Base-by-base conservation (phyloP, 106 monocot species). In the Platanthera zijinensis region DNA sequence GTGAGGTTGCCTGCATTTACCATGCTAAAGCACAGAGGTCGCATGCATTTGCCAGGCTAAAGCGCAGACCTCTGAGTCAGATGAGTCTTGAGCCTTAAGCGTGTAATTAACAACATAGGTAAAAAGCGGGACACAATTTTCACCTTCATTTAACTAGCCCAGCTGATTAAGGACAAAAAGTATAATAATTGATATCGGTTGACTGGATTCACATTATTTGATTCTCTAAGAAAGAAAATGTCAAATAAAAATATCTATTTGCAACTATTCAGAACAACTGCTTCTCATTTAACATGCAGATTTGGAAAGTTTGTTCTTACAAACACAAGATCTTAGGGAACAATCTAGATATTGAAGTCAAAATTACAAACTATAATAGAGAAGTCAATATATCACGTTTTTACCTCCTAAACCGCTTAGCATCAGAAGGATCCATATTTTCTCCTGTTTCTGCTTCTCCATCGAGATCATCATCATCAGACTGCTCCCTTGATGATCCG, bases 381-480 rank as follows among this genome's bases (percentile, higher is more conserved):
- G 12, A 66, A 66, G 1, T 25, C 5, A 66, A 39, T 39, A 39
- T 5, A 70, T 15, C 32, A 12, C 63, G 13, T 70, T 17, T 63
- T 76, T 90, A 95, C 95, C 95, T 92, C 67, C 95, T 80, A 48
- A 88, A 79, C 75, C 89, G 84, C 69, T 90, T 95, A 15, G 48
- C 84, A 85, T 92, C 90, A 83, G 87, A 54, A 68, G 84, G 88
- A 66, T 86, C 84, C 77, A 83, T 83, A 75, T 86, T 87, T 51
- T 92, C 89, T 49, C 84, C 85, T 25, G 68, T 86, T 84, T 95
- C 95, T 52, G 77, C 84, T 82, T 89, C 89, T 47, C 87, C 89
- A 61, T 89, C 88, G 48, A 76, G 57, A 7, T 81, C 87, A 80
- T 95, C 95, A 76, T 95, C 95, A 81, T 95, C 95, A 39, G 95